A percentile compares a stretch with the other conserved stretches of the same genome.
Conservation (phyloP, 176 grass and related monocot genomes). For the maize (Zea mays) region DNA sequence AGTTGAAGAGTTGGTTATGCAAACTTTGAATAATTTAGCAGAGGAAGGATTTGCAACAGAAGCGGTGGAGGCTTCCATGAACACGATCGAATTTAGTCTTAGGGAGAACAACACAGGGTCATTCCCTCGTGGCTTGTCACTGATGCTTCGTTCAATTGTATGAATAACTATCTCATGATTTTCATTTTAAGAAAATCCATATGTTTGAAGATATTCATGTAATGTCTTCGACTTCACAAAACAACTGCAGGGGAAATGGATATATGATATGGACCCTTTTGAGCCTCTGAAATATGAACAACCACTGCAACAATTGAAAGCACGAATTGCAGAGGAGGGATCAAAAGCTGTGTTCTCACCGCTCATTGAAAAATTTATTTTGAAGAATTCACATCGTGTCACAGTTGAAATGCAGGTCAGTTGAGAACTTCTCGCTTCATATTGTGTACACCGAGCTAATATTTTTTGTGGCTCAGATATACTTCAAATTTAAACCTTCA, state of each 20-base stretch:
- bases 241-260: conserved; percentile 86
- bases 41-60: conserved; percentile 89
- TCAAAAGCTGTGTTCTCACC: conserved; percentile 92
- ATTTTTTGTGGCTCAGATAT: conserved; percentile 13
- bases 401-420: conserved; percentile 93
- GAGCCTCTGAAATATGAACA: conserved; percentile 96
- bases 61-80: conserved; percentile 96
- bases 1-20: conserved; percentile 84
- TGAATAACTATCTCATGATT: conserved; percentile 18
- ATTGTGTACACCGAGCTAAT: conserved; percentile 5
- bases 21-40: conserved; percentile 68
- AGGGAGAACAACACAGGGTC: conserved; percentile 97
- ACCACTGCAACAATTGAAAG: conserved; percentile 85
- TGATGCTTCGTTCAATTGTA: conserved; percentile 99
- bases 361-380: conserved; percentile 78
- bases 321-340: conserved; percentile 75
- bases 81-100: conserved; percentile 93
- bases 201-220: conserved; percentile 34
- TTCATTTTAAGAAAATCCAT: neutral
- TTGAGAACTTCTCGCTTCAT: conserved; percentile 3
- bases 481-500: conserved; percentile 14
- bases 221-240: conserved; percentile 36
- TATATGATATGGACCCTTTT: conserved; percentile 97
- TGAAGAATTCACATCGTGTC: conserved; percentile 82
- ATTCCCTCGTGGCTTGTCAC: conserved; percentile 88